Percentiles rank a stretch among this genome's conserved stretches.
Conservation (phyloP, 345 rosid species). For the Euclidium syriacum region DNA sequence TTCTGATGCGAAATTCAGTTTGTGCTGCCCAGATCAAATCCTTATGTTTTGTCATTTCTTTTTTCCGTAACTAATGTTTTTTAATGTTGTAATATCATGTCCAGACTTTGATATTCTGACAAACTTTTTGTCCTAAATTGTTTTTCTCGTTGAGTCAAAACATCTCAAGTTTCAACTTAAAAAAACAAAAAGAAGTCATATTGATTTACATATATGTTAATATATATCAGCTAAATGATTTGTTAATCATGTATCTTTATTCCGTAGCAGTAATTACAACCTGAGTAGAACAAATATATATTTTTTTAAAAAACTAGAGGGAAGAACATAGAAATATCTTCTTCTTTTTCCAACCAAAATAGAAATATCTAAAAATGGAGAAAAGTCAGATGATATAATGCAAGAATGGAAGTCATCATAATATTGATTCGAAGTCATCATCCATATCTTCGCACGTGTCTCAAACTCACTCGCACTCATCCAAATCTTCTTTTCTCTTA, state of each 20-base stretch:
- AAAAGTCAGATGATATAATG: slow-evolving; percentile 21
- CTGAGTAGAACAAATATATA: neutral
- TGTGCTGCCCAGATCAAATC: neutral
- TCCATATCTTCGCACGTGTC: slow-evolving; percentile 31
- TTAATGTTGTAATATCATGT: slow-evolving; percentile 1
- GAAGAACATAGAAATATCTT: too few relatives aligned
- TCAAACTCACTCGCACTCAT: slow-evolving; percentile 9
- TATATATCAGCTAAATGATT: neutral
- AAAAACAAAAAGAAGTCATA: neutral
- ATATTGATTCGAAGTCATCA: slow-evolving; percentile 28
- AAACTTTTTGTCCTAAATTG: neutral
- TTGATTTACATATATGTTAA: neutral
- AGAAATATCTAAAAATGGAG: neutral
- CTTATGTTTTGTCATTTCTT: neutral
- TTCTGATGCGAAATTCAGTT: slow-evolving; percentile 5
- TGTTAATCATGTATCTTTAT: neutral
- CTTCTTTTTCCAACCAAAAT: too few relatives aligned
- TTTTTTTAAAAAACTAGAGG: too few relatives aligned
- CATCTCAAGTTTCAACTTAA: neutral
- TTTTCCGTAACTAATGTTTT: neutral
- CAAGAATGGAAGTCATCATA: slow-evolving; percentile 12
- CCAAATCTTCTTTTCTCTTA: slow-evolving; percentile 14
- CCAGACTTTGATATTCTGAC: slow-evolving; percentile 7
- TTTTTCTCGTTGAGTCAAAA: neutral
- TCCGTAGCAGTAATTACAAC: neutral